Conservation (phyloP, 2,329 filamentous ascomycete genomes). For the Claviceps sp. region DNA sequence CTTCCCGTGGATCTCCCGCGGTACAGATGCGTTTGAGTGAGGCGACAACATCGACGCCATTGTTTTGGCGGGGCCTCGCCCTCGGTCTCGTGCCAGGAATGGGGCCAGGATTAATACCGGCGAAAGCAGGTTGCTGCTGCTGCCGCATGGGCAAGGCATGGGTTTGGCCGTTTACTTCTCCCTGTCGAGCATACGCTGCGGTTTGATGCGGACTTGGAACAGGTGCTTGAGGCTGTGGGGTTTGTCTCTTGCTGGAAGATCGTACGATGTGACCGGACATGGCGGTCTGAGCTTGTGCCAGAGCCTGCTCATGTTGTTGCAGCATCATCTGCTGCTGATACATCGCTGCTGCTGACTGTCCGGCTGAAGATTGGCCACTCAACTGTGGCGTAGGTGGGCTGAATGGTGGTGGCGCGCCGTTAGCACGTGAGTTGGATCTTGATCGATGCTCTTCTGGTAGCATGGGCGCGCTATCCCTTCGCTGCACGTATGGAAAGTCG, state of each 20-base stretch:
- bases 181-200: constrained; percentile 16
- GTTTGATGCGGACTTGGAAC: constrained; percentile 12
- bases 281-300: constrained; percentile 66
- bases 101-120: constrained; percentile 11
- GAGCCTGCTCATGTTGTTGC: constrained; percentile 77
- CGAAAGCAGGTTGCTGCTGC: constrained; percentile 21
- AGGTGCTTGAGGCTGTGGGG: constrained; percentile 16
- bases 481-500: constrained; percentile 33
- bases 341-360: constrained; percentile 29
- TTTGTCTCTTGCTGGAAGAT: constrained; percentile 58
- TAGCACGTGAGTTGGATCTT: constrained; percentile 52
- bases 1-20: constrained; percentile 73
- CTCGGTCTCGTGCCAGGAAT: constrained; percentile 52
- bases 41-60: constrained; percentile 66
- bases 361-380: constrained; percentile 12
- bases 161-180: constrained; percentile 18
- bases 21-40: constrained; percentile 83
- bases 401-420: constrained; percentile 35
- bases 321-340: constrained; percentile 55
- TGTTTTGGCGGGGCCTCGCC: constrained; percentile 67
- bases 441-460: constrained; percentile 55
- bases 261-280: constrained; percentile 59
- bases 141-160: constrained; percentile 24
- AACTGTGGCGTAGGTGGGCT: constrained; percentile 28
- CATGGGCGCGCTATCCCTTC: constrained; percentile 45